These are phyloP conservation scores for Penicillium lagena DNA, from an alignment of 495 filamentous ascomycete species.

Conservation along the genomic window DNA sequence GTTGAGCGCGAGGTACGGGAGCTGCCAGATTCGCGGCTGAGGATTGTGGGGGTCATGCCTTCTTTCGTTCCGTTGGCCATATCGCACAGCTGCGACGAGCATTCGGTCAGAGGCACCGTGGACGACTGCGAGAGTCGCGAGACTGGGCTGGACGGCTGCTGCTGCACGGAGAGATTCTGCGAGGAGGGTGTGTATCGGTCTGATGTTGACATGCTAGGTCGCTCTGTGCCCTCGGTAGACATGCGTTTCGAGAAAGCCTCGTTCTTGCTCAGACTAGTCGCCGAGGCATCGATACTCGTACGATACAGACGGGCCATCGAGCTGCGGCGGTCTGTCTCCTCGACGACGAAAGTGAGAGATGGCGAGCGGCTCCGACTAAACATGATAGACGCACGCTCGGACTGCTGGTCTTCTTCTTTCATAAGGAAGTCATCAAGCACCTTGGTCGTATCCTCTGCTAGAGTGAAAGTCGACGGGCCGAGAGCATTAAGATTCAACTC, in stretches of 20 bases:
- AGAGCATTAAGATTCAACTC: conserved; percentile 6
- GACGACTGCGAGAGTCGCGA: conserved; percentile 1
- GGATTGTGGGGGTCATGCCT: background rate
- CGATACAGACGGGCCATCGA: background rate
- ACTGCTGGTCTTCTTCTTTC: conserved; percentile 8
- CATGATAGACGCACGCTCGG: conserved; percentile 22
- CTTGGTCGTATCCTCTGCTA: conserved; percentile 13
- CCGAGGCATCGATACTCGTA: conserved; percentile 4
- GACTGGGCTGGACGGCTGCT: background rate
- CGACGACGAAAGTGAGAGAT: conserved; percentile 14
- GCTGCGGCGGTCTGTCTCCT: conserved; percentile 5
- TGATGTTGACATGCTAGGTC: background rate
- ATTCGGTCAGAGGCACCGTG: background rate
- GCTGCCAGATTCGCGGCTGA: background rate
- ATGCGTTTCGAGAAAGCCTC: conserved; percentile 1
- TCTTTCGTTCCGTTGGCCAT: background rate
- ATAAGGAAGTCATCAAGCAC: conserved; percentile 16
- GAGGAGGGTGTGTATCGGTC: no score
- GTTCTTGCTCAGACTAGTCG: conserved; percentile 5
- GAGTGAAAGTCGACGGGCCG: conserved; percentile 7
- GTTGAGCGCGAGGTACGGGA: background rate
- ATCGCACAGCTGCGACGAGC: conserved; percentile 11
- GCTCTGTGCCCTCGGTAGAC: conserved; percentile 1
- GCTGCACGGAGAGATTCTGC: no score
- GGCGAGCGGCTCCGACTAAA: conserved; percentile 21